Base-by-base conservation (phyloP, 768 basidiomycete genomes). In the Phallus indusiatus region DNA sequence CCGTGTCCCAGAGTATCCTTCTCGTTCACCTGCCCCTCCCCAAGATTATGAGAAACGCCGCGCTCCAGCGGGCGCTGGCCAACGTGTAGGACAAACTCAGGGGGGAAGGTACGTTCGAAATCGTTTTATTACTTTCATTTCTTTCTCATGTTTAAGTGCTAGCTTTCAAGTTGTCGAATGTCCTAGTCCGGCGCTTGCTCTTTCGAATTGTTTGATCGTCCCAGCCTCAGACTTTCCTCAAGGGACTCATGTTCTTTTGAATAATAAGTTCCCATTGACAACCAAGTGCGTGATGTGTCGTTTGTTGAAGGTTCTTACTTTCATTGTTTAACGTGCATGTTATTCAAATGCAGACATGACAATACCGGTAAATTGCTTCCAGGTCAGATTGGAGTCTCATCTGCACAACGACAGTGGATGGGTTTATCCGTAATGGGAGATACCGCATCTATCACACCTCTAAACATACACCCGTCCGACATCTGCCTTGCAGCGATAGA, bases 361-460 rank as follows among this genome's bases (percentile, higher is more conserved):
- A 82, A 85, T 61, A 88, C 89, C 1, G 81, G 81, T 5, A 84
- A 80, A 61, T 68, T 99, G 4, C 72, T 72, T 5, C 82, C 83
- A 0, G 87, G 90, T 2, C 72, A 74, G 1, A 78, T 98, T 28
- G 93, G 87, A n/a, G 83, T 85, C 6, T 86, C 88, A 28, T 78
- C 82, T 21, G 72, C 83, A 60, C 90, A 93, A 60, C 82, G 96
- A 10, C 84, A 90, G 73, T 99, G 93, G 93, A 87, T 94, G 47
- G 86, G 85, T 5, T 77, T 97, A 7, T 92, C 92, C 16, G 71
- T 87, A 46, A 71, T 76, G 1, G 92, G 92, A 0, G 94, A 96
- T 67, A 67, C 75, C 14, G 86, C 90, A 55, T 79, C 85, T 16
- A 77, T 95, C 42, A 84, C 88, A 57, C 71, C 80, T 1, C 77